These are phyloP conservation scores for Scortechinia acanthostroma DNA, from an alignment of 2,329 filamentous ascomycete species.

Conservation along the genomic window DNA sequence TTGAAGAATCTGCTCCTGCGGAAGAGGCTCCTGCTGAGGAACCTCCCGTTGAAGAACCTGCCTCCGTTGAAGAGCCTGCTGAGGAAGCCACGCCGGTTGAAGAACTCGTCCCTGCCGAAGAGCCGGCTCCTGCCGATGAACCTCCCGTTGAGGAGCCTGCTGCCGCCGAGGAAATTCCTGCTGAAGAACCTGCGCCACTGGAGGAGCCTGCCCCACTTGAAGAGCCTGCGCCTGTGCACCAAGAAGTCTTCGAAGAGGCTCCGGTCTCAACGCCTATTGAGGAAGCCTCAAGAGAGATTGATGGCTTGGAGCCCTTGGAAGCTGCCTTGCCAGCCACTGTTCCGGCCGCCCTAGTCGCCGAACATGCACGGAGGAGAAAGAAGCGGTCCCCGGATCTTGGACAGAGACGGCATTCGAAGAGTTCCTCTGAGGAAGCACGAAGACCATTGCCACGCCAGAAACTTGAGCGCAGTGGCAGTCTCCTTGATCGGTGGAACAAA, in stretches of 20 bases:
- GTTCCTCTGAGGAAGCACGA: neutral
- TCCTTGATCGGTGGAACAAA: slow-evolving; percentile 20
- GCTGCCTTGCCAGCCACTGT: too few species aligned
- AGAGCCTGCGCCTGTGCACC: neutral
- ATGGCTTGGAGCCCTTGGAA: too few species aligned
- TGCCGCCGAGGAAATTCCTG: slow-evolving; percentile 4
- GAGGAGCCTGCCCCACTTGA: slow-evolving; percentile 5
- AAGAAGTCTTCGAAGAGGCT: too few species aligned
- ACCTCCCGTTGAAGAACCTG: neutral
- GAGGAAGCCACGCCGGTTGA: slow-evolving; percentile 3
- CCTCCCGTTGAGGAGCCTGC: slow-evolving; percentile 4
- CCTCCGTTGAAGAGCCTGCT: neutral
- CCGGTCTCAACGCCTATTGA: too few species aligned
- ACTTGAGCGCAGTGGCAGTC: slow-evolving; percentile 12
- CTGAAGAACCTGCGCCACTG: slow-evolving; percentile 5
- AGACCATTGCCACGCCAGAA: neutral
- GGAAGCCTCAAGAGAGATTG: too few species aligned
- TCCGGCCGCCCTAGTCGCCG: too few species aligned
- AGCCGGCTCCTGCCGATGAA: slow-evolving; percentile 8
- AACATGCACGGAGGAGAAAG: neutral
- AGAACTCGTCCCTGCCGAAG: slow-evolving; percentile 5
- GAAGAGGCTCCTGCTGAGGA: slow-evolving; percentile 8
- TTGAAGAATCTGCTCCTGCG: neutral
- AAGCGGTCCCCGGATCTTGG: neutral
- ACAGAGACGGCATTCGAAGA: neutral